These are phyloP conservation scores for Tricholoma matsutake DNA, from an alignment of 768 basidiomycete species.

Conservation along the genomic window DNA sequence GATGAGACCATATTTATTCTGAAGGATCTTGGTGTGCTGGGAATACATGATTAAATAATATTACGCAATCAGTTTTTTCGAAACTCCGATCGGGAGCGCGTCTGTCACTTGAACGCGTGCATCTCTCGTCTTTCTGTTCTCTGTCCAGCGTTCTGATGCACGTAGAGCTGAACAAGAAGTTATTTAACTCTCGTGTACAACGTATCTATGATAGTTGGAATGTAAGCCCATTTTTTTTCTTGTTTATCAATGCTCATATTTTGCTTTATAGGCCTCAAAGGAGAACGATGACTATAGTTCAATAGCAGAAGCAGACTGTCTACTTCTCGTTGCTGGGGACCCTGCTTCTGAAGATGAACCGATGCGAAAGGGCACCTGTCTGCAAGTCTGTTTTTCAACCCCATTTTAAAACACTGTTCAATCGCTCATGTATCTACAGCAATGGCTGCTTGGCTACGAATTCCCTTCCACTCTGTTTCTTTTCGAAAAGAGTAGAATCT, in stretches of 20 bases:
- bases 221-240: constrained; percentile 36
- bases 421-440: constrained; percentile 46
- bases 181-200: constrained; percentile 56
- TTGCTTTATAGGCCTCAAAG: constrained; percentile 48
- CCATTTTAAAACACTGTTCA: background rate
- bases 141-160: constrained; percentile 41
- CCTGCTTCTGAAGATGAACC: constrained; percentile 83
- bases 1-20: constrained; percentile 90
- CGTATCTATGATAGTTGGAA: constrained; percentile 61
- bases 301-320: constrained; percentile 64
- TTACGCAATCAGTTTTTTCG: constrained; percentile 2
- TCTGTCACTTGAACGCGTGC: constrained; percentile 16
- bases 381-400: constrained; percentile 64
- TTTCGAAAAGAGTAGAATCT: constrained; percentile 73
- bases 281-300: constrained; percentile 71
- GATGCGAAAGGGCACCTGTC: constrained; percentile 85
- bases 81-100: constrained; percentile 25
- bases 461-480: constrained; percentile 92
- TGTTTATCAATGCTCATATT: constrained; percentile 12
- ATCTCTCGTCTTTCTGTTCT: background rate
- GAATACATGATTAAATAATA: constrained; percentile 38
- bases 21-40: constrained; percentile 64
- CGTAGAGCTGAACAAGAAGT: constrained; percentile 68
- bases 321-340: constrained; percentile 74
- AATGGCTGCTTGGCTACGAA: constrained; percentile 96